Base-by-base conservation (phyloP, 1,284 basidiomycete species). In the Pisolithus thermaeus region DNA sequence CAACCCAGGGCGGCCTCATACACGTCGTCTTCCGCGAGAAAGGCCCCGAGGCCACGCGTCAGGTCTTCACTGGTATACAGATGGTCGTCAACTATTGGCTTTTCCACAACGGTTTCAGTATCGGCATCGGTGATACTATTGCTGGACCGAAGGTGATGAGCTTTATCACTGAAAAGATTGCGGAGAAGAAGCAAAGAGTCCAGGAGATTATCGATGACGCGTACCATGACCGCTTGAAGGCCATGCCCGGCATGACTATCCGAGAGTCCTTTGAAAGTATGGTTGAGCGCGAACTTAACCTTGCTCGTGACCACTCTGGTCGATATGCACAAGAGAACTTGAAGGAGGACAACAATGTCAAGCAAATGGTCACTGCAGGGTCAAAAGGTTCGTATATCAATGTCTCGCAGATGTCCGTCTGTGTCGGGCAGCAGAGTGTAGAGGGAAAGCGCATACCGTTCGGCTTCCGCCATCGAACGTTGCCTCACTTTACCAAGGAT, bases 351-450 rank as follows among this genome's bases (percentile, higher is more conserved):
- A 99, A 99, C 78, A 98, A 98, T 63, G 96, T 99, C 76, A 99
- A 99, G 79, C 96, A 99, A 81, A 99, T 99, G 97, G 96, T 99
- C 61, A 92, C 96, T 9, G 94, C 97, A 12, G 96, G 97, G 41
- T 97, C 97, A 27, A 99, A 99, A 73, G 95, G 95, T 73, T 94
- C 92, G 0, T 95, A 93, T 78, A 99, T 99, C 80, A 99, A 99
- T 73, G 98, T 99, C 66, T 99, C 97, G 20, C 97, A 99, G 73
- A 99, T 99, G 97, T 97, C 95, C 8, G 95, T 97, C 54, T 96
- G 95, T 78, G 97, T 99, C 48, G 97, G 97, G 32, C 97, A 99
- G 70, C 97, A 99, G 73, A 90, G 87, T 58, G 96, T 99, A 55
- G 97, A 99, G 72, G 97, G 97, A 60, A 92, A 92, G 64, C 93